Base-by-base conservation (phyloP, 306 rosid species). In the Quercus bicolor region DNA sequence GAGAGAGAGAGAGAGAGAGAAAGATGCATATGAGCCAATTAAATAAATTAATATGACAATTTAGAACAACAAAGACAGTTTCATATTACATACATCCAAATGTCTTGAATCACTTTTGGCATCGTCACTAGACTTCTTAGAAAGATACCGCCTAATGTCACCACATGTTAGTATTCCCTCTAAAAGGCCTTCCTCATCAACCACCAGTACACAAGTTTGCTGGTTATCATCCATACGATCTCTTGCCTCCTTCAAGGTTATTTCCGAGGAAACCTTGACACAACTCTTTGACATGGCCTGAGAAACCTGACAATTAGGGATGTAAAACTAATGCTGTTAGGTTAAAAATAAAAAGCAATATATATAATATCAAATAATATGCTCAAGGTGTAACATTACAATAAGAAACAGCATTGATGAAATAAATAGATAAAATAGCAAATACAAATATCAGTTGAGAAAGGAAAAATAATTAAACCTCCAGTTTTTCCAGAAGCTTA, bases 91-190 rank as follows among this genome's bases (percentile, higher is more conserved):
- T 91, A 95, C 98, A 83, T 87, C 90, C 16, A 68, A 65, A 85
- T 73, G 80, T 68, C 82, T 85, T 43, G 90, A 78, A 78, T 89
- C 92, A 4, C 80, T 56, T 78, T 79, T 75, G 6, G 87, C 79
- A 48, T 84, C 28, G 34, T 91, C 96, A 4, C 83, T 72, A 68
- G 94, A 78, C 68, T 66, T 87, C 81, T 80, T 87, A 61, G 95
- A 87, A 69, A 84, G 87, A 83, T 74, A 89, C 77, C 94, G 89
- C 82, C 85, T 90, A 72, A 95, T 80, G 87, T 91, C 98, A 78
- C 99, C 97, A 81, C 82, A 79, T 69, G 99, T 93, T 73, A 95
- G 74, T 80, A 95, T 93, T 83, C 99, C 99, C 77, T 91, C 96
- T 5, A 95, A 90, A 89, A 90, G 88, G 84, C 84, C 94, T 54